A percentile compares a stretch with the other conserved stretches of the same genome.
These are phyloP conservation scores for Chaetomiaceae sp. DNA, from an alignment of 2,329 filamentous ascomycete species.

Conservation along the genomic window DNA sequence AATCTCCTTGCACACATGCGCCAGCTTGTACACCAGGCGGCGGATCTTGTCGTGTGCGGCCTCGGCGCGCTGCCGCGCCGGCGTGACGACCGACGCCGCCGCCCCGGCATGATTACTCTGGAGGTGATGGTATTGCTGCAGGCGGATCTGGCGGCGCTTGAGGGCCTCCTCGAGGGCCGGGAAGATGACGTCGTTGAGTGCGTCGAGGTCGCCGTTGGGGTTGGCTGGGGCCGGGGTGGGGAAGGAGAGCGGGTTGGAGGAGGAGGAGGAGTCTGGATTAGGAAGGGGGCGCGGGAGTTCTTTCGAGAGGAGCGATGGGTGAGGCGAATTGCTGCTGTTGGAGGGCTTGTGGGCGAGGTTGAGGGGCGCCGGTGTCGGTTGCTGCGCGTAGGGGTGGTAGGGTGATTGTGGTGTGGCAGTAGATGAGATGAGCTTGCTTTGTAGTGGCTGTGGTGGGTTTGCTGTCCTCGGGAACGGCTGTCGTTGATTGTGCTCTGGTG, in stretches of 20 bases:
- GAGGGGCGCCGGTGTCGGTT: neutral
- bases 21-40: conserved; percentile 74
- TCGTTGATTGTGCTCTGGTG: no score
- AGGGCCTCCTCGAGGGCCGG: conserved; percentile 88
- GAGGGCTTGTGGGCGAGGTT: conserved; percentile 22
- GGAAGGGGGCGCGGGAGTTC: conserved; percentile 16
- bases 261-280: conserved; percentile 20
- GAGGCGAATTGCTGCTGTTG: conserved; percentile 14
- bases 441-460: conserved; percentile 12
- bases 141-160: conserved; percentile 63
- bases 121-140: conserved; percentile 44
- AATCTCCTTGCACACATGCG: conserved; percentile 79
- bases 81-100: conserved; percentile 41
- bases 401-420: conserved; percentile 11
- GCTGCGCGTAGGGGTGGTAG: conserved; percentile 19
- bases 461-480: no score
- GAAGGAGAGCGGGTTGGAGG: conserved; percentile 39
- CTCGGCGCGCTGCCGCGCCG: conserved; percentile 62
- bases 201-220: conserved; percentile 67
- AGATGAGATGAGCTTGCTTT: neutral
- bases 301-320: conserved; percentile 19
- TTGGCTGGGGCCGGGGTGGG: conserved; percentile 52
- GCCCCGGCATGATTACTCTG: conserved; percentile 1
- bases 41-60: conserved; percentile 75
- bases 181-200: conserved; percentile 83